Conservation (phyloP, 2,329 filamentous ascomycete genomes). For the Trichoderma koningii region DNA sequence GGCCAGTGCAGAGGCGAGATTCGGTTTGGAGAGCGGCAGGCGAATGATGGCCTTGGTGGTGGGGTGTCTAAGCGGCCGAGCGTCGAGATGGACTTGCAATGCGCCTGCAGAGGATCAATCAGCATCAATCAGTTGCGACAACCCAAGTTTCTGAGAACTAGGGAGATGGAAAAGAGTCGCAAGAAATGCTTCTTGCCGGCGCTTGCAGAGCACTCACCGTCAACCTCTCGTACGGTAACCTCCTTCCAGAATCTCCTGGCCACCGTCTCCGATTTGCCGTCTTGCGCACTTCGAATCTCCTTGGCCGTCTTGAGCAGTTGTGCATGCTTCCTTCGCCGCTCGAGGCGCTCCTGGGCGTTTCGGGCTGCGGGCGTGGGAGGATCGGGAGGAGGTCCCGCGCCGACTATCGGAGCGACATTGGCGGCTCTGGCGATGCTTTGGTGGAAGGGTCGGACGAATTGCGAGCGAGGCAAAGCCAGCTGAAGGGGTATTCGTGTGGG, state of each 20-base stretch:
- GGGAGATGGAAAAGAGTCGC: background rate
- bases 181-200: background rate
- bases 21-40: constrained; percentile 72
- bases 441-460: constrained; percentile 38
- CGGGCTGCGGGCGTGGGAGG: constrained; percentile 51
- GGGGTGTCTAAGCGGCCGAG: constrained; percentile 75
- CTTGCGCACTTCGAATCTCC: constrained; percentile 46
- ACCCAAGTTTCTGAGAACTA: background rate
- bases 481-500: constrained; percentile 45
- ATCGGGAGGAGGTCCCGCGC: constrained; percentile 61
- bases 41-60: constrained; percentile 70
- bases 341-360: constrained; percentile 48
- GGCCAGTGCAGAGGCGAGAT: constrained; percentile 82
- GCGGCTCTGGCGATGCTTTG: constrained; percentile 43
- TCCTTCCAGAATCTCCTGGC: constrained; percentile 88
- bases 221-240: constrained; percentile 67
- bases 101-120: constrained; percentile 38
- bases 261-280: constrained; percentile 47
- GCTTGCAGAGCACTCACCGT: constrained; percentile 51
- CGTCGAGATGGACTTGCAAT: constrained; percentile 73
- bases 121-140: background rate
- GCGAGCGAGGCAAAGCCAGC: constrained; percentile 36
- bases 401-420: constrained; percentile 55
- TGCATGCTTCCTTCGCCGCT: constrained; percentile 56
- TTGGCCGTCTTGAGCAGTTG: constrained; percentile 56